Evolutionary conservation across 176 grass and related monocot species (phyloP).

Genomic region (Musa troglodytarum): DNA sequence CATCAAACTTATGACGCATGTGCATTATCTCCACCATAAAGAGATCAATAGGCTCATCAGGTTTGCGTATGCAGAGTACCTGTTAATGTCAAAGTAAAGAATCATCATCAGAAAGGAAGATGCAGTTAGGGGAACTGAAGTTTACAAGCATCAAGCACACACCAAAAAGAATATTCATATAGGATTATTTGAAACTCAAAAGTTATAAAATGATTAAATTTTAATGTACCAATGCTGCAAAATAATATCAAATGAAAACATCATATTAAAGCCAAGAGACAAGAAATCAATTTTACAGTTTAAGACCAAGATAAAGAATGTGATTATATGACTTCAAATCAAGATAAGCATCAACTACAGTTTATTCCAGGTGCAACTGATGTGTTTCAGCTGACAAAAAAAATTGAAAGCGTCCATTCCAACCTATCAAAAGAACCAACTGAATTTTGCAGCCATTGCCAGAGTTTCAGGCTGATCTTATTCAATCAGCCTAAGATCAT

Average conservation of each 20-base stretch:
- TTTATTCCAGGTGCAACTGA: not conserved
- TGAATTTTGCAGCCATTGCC: not conserved
- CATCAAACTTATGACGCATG: constrained; percentile 97
- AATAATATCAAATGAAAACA: not conserved
- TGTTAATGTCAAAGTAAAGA: constrained; percentile 10
- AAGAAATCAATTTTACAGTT: not conserved
- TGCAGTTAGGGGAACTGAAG: not conserved
- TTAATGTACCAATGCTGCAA: not conserved
- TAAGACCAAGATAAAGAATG: not conserved
- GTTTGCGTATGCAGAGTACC: constrained; percentile 74
- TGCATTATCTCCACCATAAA: constrained; percentile 99
- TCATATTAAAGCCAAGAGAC: not conserved
- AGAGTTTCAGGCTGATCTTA: not conserved
- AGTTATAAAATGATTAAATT: not conserved
- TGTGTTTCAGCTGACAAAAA: not conserved
- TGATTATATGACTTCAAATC: not conserved
- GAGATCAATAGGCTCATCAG: constrained; percentile 79
- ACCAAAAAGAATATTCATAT: not conserved
- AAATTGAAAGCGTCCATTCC: not conserved
- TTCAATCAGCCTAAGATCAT: not conserved
- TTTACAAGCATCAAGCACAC: constrained; percentile 3
- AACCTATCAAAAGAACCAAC: not conserved
- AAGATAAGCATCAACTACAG: not conserved
- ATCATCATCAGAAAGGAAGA: not conserved
- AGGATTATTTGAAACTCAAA: not conserved